A percentile compares a stretch with the other conserved stretches of the same genome.
Conservation (phyloP, 176 grass and related monocot species). For the Saccharum officinarum region DNA sequence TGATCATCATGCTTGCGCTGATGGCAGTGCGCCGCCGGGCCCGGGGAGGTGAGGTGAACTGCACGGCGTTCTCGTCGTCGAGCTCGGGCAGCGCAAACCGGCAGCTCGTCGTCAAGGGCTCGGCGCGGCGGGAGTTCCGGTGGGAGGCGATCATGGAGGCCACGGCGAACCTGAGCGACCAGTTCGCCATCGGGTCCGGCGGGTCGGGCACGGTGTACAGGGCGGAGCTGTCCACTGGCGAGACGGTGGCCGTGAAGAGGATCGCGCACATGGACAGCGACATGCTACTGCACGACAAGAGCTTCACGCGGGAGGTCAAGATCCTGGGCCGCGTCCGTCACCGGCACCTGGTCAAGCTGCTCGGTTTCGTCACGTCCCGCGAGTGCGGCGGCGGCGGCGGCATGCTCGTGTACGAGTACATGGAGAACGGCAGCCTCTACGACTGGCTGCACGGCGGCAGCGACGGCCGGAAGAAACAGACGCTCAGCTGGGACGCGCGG, state of each 20-base stretch:
- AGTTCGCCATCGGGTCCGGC: slow-evolving; percentile 79
- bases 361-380: slow-evolving; percentile 64
- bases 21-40: slow-evolving; percentile 16
- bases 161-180: slow-evolving; percentile 78
- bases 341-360: slow-evolving; percentile 92
- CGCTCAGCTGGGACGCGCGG: slow-evolving; percentile 68
- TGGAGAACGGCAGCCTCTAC: slow-evolving; percentile 95
- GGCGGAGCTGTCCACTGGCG: slow-evolving; percentile 66
- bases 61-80: slow-evolving; percentile 56
- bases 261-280: slow-evolving; percentile 61
- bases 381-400: slow-evolving; percentile 35
- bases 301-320: slow-evolving; percentile 82
- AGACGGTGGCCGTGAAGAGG: slow-evolving; percentile 90
- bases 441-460: slow-evolving; percentile 70
- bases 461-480: slow-evolving; percentile 32
- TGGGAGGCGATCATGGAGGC: slow-evolving; percentile 98
- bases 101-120: slow-evolving; percentile 67
- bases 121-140: slow-evolving; percentile 67
- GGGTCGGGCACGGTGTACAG: slow-evolving; percentile 87
- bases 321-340: slow-evolving; percentile 77
- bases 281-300: slow-evolving; percentile 59
- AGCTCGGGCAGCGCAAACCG: slow-evolving; percentile 49
- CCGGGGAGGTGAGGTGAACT: slow-evolving; percentile 61
- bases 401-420: slow-evolving; percentile 92
- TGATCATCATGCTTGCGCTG: slow-evolving; percentile 43